Conservation (phyloP, 2,329 filamentous ascomycete species). For the Fusarium euwallaceae region DNA sequence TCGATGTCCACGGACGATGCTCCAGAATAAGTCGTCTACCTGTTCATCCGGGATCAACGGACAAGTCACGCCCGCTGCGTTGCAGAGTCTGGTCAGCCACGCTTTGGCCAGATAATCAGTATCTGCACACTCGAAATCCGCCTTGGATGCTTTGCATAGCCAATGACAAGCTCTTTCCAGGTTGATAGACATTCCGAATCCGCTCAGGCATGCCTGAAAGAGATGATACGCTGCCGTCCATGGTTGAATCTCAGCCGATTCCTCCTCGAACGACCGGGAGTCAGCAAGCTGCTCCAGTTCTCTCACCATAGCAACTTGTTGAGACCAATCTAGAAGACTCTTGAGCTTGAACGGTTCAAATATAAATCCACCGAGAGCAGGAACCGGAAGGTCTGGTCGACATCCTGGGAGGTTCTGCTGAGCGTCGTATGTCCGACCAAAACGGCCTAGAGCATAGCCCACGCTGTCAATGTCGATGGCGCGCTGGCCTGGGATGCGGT, state of each 20-base stretch:
- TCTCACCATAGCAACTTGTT: constrained; percentile 5
- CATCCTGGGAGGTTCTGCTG: constrained; percentile 12
- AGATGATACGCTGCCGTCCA: constrained; percentile 5
- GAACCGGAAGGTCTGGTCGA: constrained; percentile 4
- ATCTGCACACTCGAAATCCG: neutral
- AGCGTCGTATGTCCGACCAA: neutral
- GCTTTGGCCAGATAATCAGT: constrained; percentile 8
- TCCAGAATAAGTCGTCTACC: constrained; percentile 8
- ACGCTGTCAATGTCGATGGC: neutral
- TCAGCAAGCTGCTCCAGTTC: constrained; percentile 4
- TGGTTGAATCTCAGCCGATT: constrained; percentile 8
- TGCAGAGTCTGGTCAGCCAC: neutral
- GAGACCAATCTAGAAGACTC: neutral
- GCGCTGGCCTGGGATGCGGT: neutral
- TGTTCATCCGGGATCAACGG: constrained; percentile 5
- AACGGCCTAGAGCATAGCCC: neutral
- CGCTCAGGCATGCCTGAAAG: constrained; percentile 10
- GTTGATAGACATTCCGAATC: neutral
- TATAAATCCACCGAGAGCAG: neutral
- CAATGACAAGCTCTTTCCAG: neutral
- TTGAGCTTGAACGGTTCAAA: constrained; percentile 6
- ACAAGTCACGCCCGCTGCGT: neutral
- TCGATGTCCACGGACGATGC: neutral
- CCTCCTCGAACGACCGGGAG: neutral
- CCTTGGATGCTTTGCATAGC: neutral